Conservation (phyloP, 2,329 filamentous ascomycete species). For the Coleophoma crateriformis region DNA sequence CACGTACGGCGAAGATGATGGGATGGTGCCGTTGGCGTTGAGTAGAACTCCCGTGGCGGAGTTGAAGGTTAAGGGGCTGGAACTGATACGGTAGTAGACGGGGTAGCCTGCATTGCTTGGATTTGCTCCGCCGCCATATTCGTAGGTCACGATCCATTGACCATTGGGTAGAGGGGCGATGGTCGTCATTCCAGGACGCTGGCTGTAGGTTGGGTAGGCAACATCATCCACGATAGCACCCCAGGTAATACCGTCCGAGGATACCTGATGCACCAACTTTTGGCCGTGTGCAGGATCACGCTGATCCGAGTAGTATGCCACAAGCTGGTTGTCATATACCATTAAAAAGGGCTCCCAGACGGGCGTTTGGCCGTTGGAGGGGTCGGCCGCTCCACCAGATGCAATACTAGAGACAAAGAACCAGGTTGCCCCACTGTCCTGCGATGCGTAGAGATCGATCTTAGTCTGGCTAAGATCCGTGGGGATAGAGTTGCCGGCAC, state of each 20-base stretch:
- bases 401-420: conserved; percentile 60
- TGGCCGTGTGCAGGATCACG: conserved; percentile 60
- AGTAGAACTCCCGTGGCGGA: conserved; percentile 33
- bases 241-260: conserved; percentile 53
- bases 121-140: conserved; percentile 32
- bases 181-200: conserved; percentile 61
- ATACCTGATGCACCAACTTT: conserved; percentile 59
- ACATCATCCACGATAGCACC: conserved; percentile 54
- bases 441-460: conserved; percentile 62
- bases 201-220: conserved; percentile 49
- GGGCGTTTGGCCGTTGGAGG: conserved; percentile 53
- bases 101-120: conserved; percentile 30
- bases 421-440: conserved; percentile 54
- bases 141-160: conserved; percentile 56
- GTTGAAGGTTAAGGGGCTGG: conserved; percentile 40
- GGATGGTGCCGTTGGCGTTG: conserved; percentile 33
- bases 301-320: conserved; percentile 67
- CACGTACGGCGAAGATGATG: conserved; percentile 42
- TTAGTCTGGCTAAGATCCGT: conserved; percentile 52
- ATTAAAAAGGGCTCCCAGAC: conserved; percentile 67
- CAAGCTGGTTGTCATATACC: conserved; percentile 48
- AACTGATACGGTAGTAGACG: conserved; percentile 44
- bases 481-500: conserved; percentile 34
- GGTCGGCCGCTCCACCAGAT: conserved; percentile 47
- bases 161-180: conserved; percentile 45